phyloP scores from a whole-genome alignment of 345 rosid species.

The Kandelia obovata region DNA sequence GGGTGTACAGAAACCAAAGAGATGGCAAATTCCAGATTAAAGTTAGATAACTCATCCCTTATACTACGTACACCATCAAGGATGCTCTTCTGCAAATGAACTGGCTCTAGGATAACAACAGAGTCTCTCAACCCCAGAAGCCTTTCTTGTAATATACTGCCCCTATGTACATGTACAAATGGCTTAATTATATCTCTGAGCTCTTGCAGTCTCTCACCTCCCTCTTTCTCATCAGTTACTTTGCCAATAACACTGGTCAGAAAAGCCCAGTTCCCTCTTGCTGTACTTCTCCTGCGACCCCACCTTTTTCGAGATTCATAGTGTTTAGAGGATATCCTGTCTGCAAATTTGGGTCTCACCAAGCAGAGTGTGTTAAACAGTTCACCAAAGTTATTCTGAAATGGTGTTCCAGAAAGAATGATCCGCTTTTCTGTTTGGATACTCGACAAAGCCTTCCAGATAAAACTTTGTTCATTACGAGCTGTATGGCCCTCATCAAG shows the following conservation, averaged over 20 bases:
- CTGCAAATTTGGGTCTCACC: constrained; percentile 43
- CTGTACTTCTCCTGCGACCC: constrained; percentile 11
- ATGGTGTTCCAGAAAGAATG: constrained; percentile 79
- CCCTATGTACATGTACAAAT: constrained; percentile 71
- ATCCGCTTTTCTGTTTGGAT: constrained; percentile 52
- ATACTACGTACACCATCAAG: constrained; percentile 21
- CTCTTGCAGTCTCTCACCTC: constrained; percentile 19
- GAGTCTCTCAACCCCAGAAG: constrained; percentile 68
- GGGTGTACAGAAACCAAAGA: constrained; percentile 66
- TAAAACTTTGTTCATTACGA: constrained; percentile 45
- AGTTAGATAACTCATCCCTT: constrained; percentile 2
- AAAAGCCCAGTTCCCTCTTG: constrained; percentile 32
- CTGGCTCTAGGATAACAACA: constrained; percentile 50
- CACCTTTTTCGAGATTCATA: not conserved
- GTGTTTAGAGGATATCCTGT: not conserved
- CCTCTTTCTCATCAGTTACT: constrained; percentile 14
- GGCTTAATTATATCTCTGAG: constrained; percentile 43
- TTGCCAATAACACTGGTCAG: constrained; percentile 32
- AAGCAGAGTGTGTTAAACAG: constrained; percentile 54
- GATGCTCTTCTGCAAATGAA: constrained; percentile 39
- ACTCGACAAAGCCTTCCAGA: constrained; percentile 59
- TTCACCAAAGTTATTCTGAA: constrained; percentile 75
- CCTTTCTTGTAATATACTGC: constrained; percentile 44
- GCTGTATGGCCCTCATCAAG: constrained; percentile 87
- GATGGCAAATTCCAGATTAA: constrained; percentile 29